phyloP scores from a whole-genome alignment of 768 basidiomycete species.

The Pholiota molesta region DNA sequence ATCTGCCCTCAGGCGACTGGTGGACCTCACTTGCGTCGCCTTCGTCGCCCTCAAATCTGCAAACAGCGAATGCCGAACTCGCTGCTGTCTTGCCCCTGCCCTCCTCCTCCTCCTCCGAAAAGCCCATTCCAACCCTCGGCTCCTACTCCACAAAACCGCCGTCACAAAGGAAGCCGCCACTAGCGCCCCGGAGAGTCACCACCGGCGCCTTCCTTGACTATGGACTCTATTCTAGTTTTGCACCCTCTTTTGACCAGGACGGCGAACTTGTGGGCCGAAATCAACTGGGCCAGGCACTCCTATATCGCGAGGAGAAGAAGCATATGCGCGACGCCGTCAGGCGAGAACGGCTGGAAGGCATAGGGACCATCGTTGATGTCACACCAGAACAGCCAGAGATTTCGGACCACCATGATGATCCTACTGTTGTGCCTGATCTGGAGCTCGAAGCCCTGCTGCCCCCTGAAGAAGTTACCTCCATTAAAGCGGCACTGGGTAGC shows the following conservation, averaged over 20 bases:
- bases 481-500: slow-evolving; percentile 63
- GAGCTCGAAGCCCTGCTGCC: slow-evolving; percentile 59
- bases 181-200: slow-evolving; percentile 56
- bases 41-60: slow-evolving; percentile 41
- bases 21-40: slow-evolving; percentile 62
- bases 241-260: slow-evolving; percentile 78
- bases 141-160: slow-evolving; percentile 53
- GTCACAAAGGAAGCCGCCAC: slow-evolving; percentile 43
- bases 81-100: slow-evolving; percentile 73
- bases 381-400: slow-evolving; percentile 17
- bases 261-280: slow-evolving; percentile 69
- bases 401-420: slow-evolving; percentile 19
- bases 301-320: slow-evolving; percentile 49
- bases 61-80: slow-evolving; percentile 74
- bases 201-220: slow-evolving; percentile 80
- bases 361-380: slow-evolving; percentile 31
- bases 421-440: slow-evolving; percentile 34
- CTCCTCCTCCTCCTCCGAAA: slow-evolving; percentile 39
- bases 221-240: slow-evolving; percentile 74
- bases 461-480: slow-evolving; percentile 51
- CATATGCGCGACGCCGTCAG: slow-evolving; percentile 28
- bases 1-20: slow-evolving; percentile 78
- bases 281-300: slow-evolving; percentile 62
- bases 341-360: slow-evolving; percentile 30
- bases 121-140: slow-evolving; percentile 51